Conservation (phyloP, 768 basidiomycete species). For the Phanerochaete sordida region DNA sequence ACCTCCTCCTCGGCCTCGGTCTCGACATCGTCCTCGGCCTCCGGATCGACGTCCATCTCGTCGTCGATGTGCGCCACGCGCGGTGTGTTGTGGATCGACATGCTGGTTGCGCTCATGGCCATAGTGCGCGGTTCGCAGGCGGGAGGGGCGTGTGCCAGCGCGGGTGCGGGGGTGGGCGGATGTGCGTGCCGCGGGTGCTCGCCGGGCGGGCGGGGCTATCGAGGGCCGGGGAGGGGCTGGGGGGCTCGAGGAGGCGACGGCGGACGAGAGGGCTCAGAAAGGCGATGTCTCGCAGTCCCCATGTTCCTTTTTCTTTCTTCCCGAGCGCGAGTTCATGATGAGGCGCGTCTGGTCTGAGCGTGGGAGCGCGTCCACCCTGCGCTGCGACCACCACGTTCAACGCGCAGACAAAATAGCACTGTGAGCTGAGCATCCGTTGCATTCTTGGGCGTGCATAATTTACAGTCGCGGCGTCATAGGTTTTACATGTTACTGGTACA, state of each 20-base stretch:
- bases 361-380: background rate
- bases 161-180: background rate
- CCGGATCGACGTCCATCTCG: slow-evolving; percentile 10
- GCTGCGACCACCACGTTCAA: background rate
- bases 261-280: slow-evolving; percentile 5
- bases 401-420: background rate
- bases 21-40: slow-evolving; percentile 31
- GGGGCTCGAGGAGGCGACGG: slow-evolving; percentile 1
- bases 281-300: slow-evolving; percentile 11
- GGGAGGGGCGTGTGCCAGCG: background rate
- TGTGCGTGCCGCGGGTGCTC: background rate
- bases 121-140: background rate
- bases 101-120: slow-evolving; percentile 2
- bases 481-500: background rate
- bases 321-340: slow-evolving; percentile 15
- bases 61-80: slow-evolving; percentile 5
- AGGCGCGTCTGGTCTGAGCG: slow-evolving; percentile 16
- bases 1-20: slow-evolving; percentile 47
- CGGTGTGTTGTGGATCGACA: background rate
- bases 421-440: background rate
- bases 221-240: background rate
- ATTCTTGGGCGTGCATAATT: background rate
- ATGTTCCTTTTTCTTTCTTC: slow-evolving; percentile 12
- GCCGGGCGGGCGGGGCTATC: background rate
- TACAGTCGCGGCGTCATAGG: background rate